phyloP scores from a whole-genome alignment of 2,329 filamentous ascomycete species.

The Colletotrichum costaricense region DNA sequence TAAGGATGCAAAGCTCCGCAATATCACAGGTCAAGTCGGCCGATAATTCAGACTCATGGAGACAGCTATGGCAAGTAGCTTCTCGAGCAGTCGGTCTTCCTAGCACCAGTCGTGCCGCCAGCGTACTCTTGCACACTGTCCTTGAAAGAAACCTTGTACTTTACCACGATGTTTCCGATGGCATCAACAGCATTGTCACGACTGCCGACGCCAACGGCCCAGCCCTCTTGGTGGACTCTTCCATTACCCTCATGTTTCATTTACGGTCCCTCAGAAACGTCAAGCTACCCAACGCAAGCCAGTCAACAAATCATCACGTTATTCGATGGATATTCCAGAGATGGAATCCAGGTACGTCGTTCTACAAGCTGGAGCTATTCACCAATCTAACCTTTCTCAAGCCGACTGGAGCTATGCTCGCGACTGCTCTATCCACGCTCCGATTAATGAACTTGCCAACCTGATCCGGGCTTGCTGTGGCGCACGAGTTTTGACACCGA shows the following conservation, averaged over 20 bases:
- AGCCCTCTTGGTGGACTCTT: conserved; percentile 81
- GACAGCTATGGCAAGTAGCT: conserved; percentile 80
- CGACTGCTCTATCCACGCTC: conserved; percentile 71
- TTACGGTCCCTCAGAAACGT: conserved; percentile 75
- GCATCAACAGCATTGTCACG: conserved; percentile 77
- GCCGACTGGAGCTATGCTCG: conserved; percentile 76
- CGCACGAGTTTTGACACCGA: conserved; percentile 44
- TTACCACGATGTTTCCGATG: conserved; percentile 74
- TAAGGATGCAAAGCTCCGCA: conserved; percentile 47
- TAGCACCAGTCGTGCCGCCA: conserved; percentile 80
- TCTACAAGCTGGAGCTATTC: background rate
- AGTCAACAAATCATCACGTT: conserved; percentile 75
- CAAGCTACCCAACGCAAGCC: conserved; percentile 75
- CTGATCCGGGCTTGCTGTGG: conserved; percentile 79
- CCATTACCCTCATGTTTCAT: conserved; percentile 77
- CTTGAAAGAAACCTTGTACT: conserved; percentile 74
- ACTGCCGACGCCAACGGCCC: conserved; percentile 87
- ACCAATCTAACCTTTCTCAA: conserved; percentile 44
- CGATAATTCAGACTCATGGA: conserved; percentile 63
- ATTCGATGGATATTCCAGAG: conserved; percentile 84
- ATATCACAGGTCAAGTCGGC: conserved; percentile 45
- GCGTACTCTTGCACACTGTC: conserved; percentile 76
- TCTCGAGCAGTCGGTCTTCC: conserved; percentile 77
- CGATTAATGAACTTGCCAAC: conserved; percentile 73
- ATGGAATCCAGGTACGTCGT: conserved; percentile 81